Base-by-base conservation (phyloP, 352 stramenopile genomes). In the Phytopythium cucurbitacearum region DNA sequence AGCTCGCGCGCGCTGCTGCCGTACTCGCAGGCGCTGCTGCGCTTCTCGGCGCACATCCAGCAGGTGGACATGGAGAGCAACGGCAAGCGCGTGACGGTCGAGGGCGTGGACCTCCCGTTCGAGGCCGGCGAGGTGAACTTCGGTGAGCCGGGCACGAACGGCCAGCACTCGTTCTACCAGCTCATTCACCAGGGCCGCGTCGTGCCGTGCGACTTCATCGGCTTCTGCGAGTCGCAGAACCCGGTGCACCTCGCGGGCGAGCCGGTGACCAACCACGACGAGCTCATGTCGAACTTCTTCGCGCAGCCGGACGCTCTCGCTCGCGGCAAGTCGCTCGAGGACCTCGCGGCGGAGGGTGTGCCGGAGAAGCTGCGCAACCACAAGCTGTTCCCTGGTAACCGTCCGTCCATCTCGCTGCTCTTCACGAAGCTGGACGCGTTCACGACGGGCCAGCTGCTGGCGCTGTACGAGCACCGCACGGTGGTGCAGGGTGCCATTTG, bases 261-360 rank as follows among this genome's bases (percentile, higher is more conserved):
- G 66, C 54, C 80, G 0, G 89, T 99, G 35, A 91, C 86, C n/a
- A 98, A 98, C 80, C 97, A 99, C 80, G 97, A 99, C 73, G 97
- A 99, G 77, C 88, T 99, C 59, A 99, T 99, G 97, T 95, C 82
- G 51, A 99, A 99, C 80, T 99, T 99, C 71, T 99, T 99, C 67
- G 97, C 96, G 37, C 97, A 99, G 70, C 96, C 97, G 0, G 97
- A 99, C 71, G 97, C 97, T 6, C 76, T 99, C 7, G 97, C 97
- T 5, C 89, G 87, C 51, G 97, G 97, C 64, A 99, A 99, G 79
- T 98, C 88, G 34, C 59, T 97, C 7, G 84, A 89, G 35, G 96
- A 99, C 67, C 69, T 99, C 16, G 81, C 88, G 51, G 80, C 80
- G 32, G 95, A 99, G 71, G 89, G 85, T 37, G 94, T 99, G 47